Evolutionary conservation across 1,139 yeast genomes (phyloP).

Genomic region (Meyerozyma carpophila): DNA sequence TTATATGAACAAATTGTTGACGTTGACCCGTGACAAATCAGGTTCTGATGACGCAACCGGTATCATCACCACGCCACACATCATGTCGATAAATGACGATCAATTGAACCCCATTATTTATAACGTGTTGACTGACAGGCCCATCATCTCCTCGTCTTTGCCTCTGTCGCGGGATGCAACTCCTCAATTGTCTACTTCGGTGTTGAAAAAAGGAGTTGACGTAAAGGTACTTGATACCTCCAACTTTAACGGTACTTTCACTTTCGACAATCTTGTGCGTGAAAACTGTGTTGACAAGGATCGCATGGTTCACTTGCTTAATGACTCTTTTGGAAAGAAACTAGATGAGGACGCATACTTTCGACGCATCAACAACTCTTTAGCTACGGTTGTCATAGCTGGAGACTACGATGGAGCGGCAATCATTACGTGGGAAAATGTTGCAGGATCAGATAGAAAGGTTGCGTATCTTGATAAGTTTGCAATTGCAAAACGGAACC

Average conservation of each 20-base stretch:
- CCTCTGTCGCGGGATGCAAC: constrained; percentile 69
- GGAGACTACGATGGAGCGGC: constrained; percentile 98
- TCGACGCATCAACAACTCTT: constrained; percentile 52
- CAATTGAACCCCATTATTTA: constrained; percentile 74
- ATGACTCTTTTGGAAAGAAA: constrained; percentile 71
- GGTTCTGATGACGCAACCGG: constrained; percentile 42
- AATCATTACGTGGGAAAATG: constrained; percentile 70
- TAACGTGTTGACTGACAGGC: constrained; percentile 85
- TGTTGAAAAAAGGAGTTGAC: constrained; percentile 71
- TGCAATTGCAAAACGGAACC: constrained; percentile 77
- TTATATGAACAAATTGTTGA: constrained; percentile 44
- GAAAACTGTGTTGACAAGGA: constrained; percentile 50
- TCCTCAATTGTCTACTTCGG: constrained; percentile 68
- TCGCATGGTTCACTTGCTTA: constrained; percentile 56
- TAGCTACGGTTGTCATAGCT: constrained; percentile 76
- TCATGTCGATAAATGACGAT: constrained; percentile 42
- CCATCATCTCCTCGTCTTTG: constrained; percentile 86
- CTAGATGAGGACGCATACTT: constrained; percentile 65
- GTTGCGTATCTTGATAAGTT: constrained; percentile 85
- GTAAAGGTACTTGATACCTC: constrained; percentile 45
- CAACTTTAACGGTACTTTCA: constrained; percentile 26
- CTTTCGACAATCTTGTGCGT: constrained; percentile 39
- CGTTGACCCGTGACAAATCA: constrained; percentile 23
- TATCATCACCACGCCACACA: constrained; percentile 35
- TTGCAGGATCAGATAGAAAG: constrained; percentile 11